phyloP scores from a whole-genome alignment of 1,284 basidiomycete species.

The Ceraceosorus guamensis region DNA sequence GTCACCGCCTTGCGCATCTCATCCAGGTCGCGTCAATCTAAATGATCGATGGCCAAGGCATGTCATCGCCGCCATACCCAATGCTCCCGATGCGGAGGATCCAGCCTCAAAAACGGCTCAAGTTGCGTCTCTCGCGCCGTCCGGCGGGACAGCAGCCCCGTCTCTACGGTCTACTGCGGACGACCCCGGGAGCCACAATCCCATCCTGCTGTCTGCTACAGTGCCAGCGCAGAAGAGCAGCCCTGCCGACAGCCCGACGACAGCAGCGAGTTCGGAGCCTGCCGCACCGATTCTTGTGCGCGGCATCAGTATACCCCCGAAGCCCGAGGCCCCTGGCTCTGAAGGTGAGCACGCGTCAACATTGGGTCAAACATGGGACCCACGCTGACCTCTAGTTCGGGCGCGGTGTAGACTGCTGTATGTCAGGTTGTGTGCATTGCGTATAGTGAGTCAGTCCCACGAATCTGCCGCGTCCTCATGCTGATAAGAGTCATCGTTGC shows the following conservation, averaged over 20 bases:
- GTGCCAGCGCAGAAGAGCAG: background rate
- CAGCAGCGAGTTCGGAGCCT: background rate
- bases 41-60: slow-evolving; percentile 5
- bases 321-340: slow-evolving; percentile 41
- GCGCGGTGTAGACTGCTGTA: slow-evolving; percentile 66
- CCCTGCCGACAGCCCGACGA: background rate
- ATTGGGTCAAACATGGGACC: background rate
- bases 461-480: slow-evolving; percentile 51
- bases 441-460: slow-evolving; percentile 64
- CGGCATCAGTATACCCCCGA: slow-evolving; percentile 26
- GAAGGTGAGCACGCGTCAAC: slow-evolving; percentile 21
- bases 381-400: background rate
- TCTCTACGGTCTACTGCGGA: slow-evolving; percentile 1
- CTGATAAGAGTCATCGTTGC: slow-evolving; percentile 76
- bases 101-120: background rate
- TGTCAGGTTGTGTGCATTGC: slow-evolving; percentile 81
- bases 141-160: background rate
- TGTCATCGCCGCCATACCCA: slow-evolving; percentile 1
- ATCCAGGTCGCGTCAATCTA: background rate
- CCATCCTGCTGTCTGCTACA: background rate
- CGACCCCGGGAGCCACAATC: background rate
- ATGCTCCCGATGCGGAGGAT: background rate
- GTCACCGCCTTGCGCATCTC: no score
- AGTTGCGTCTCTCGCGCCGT: background rate
- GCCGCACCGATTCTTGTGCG: slow-evolving; percentile 10